phyloP scores from a whole-genome alignment of 1,284 basidiomycete genomes.

The Takashimella koratensis region DNA sequence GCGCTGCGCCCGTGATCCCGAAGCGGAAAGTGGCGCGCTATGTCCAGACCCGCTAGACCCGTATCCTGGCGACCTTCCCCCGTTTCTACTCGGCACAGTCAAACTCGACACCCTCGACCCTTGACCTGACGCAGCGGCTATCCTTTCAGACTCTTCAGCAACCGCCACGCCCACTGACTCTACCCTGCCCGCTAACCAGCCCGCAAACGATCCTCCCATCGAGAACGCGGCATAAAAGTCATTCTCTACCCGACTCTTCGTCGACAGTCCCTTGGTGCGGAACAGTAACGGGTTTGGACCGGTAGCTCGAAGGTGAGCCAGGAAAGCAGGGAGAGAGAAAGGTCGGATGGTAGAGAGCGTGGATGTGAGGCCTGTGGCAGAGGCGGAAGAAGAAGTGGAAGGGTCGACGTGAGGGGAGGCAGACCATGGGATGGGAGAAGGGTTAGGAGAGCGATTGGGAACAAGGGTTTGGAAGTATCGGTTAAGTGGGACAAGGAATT shows the following conservation, averaged over 20 bases:
- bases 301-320: constrained; percentile 73
- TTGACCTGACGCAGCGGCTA: not conserved
- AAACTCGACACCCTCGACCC: not conserved
- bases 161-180: constrained; percentile 34
- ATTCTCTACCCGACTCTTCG: constrained; percentile 43
- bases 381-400: constrained; percentile 25
- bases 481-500: constrained; percentile 85
- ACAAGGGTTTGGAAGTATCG: constrained; percentile 89
- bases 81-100: not conserved
- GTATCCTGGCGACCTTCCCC: no score
- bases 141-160: constrained; percentile 7
- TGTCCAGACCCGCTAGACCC: not conserved
- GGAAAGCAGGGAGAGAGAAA: constrained; percentile 74
- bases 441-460: constrained; percentile 49
- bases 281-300: constrained; percentile 72
- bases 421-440: constrained; percentile 6
- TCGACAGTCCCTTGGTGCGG: constrained; percentile 49
- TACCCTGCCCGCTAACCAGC: constrained; percentile 40
- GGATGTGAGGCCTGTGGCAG: constrained; percentile 1
- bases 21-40: not conserved
- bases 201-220: constrained; percentile 43
- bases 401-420: constrained; percentile 19
- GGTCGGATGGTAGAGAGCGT: constrained; percentile 55
- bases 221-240: constrained; percentile 49
- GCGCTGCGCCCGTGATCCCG: not conserved